Conservation (phyloP, 495 filamentous ascomycete species). For the Tuber microsphaerosporum region DNA sequence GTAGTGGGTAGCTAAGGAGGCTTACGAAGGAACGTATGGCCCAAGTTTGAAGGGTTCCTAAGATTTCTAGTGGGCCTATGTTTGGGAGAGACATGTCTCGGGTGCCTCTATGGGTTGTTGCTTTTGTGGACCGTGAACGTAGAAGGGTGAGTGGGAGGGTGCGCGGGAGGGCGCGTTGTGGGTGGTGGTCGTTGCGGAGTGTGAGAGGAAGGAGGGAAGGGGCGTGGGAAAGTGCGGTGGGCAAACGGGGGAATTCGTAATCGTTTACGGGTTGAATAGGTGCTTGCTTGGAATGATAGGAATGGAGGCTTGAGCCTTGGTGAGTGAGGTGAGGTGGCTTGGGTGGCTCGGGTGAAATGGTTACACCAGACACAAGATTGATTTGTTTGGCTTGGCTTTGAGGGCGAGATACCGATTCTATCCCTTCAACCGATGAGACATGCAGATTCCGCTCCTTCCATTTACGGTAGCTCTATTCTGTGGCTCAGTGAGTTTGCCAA, state of each 20-base stretch:
- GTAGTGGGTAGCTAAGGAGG: slow-evolving; percentile 1
- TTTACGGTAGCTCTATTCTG: no score
- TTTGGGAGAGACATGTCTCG: background rate
- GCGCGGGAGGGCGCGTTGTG: background rate
- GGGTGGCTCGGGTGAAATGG: background rate
- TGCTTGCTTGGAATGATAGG: background rate
- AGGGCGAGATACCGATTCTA: background rate
- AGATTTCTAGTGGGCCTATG: background rate
- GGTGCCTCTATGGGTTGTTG: background rate
- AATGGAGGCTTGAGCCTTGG: background rate
- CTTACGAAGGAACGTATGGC: slow-evolving; percentile 58
- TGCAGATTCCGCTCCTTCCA: no score
- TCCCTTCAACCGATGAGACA: no score
- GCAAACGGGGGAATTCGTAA: background rate
- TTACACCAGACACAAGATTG: background rate
- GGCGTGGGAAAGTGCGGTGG: background rate
- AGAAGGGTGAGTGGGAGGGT: background rate
- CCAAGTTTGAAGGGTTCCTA: slow-evolving; percentile 49
- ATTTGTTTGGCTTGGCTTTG: background rate
- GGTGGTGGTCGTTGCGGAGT: background rate
- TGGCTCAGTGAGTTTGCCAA: no score
- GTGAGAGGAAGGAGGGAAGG: background rate
- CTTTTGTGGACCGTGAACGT: background rate
- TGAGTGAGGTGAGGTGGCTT: background rate
- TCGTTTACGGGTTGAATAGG: background rate